phyloP scores from a whole-genome alignment of 2,329 filamentous ascomycete genomes.

The Aspergillus carbonarius region DNA sequence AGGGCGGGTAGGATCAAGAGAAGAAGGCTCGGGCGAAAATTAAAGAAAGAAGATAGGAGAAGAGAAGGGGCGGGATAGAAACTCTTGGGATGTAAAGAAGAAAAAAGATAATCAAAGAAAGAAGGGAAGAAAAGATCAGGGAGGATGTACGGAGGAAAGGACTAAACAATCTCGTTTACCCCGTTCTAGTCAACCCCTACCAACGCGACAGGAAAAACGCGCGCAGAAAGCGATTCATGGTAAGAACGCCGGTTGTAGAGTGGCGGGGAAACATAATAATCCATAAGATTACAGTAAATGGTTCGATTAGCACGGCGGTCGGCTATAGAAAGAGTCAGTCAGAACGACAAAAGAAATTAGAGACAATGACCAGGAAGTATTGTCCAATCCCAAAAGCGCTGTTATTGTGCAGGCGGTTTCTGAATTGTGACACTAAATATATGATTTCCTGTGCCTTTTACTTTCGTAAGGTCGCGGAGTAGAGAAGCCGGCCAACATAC shows the following conservation, averaged over 20 bases:
- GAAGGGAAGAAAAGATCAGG: background rate
- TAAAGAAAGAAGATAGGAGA: background rate
- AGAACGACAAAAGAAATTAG: background rate
- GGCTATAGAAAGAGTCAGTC: background rate
- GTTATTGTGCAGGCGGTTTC: background rate
- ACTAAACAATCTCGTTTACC: background rate
- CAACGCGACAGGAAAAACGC: background rate
- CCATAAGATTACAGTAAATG: background rate
- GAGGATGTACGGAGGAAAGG: background rate
- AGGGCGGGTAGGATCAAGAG: background rate
- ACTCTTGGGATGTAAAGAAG: background rate
- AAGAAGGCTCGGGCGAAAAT: background rate
- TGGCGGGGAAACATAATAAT: background rate
- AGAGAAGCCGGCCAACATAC: background rate
- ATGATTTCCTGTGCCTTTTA: background rate
- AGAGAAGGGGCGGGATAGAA: background rate
- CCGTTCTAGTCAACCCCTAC: background rate
- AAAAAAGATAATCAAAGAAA: background rate
- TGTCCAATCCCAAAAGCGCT: background rate
- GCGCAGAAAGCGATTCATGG: background rate
- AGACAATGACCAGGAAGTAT: background rate
- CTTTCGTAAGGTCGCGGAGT: background rate
- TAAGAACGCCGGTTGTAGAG: background rate
- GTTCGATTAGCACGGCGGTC: background rate
- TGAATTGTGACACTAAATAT: background rate